Conservation (phyloP, 345 rosid genomes). For the Trapa incisa region DNA sequence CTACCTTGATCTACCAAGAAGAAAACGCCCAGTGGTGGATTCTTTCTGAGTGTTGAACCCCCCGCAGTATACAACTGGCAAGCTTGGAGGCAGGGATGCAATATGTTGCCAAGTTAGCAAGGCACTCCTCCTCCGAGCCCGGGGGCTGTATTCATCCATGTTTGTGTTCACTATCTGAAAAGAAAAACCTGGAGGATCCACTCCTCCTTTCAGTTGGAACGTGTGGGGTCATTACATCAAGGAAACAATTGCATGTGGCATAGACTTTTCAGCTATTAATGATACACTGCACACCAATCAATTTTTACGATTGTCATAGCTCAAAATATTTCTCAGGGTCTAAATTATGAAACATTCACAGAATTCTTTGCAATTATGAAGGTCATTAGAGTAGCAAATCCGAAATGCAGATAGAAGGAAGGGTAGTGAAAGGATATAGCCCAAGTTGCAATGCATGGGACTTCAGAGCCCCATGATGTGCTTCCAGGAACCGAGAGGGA, state of each 20-base stretch:
- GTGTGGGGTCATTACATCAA: slow-evolving; percentile 82
- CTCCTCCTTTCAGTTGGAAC: slow-evolving; percentile 70
- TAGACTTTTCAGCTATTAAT: background rate
- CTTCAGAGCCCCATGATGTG: slow-evolving; percentile 76
- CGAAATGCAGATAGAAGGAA: slow-evolving; percentile 5
- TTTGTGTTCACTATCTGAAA: slow-evolving; percentile 93
- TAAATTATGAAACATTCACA: background rate
- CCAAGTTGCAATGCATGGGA: slow-evolving; percentile 92
- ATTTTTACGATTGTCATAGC: background rate
- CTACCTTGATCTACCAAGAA: slow-evolving; percentile 93
- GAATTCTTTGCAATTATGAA: too few species aligned
- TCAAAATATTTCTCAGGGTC: background rate
- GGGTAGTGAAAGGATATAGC: slow-evolving; percentile 65
- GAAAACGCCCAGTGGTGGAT: slow-evolving; percentile 88
- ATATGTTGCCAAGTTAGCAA: slow-evolving; percentile 98
- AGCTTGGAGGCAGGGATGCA: slow-evolving; percentile 90
- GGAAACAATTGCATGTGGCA: slow-evolving; percentile 24
- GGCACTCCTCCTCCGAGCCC: slow-evolving; percentile 97
- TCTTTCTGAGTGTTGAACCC: slow-evolving; percentile 95
- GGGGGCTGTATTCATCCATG: slow-evolving; percentile 83
- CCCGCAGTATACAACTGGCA: slow-evolving; percentile 89
- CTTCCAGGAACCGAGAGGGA: slow-evolving; percentile 98
- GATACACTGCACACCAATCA: background rate
- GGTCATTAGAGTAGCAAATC: too few species aligned
- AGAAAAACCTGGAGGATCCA: slow-evolving; percentile 87